phyloP scores from a whole-genome alignment of 1,284 basidiomycete genomes.

The Cerrena zonata region DNA sequence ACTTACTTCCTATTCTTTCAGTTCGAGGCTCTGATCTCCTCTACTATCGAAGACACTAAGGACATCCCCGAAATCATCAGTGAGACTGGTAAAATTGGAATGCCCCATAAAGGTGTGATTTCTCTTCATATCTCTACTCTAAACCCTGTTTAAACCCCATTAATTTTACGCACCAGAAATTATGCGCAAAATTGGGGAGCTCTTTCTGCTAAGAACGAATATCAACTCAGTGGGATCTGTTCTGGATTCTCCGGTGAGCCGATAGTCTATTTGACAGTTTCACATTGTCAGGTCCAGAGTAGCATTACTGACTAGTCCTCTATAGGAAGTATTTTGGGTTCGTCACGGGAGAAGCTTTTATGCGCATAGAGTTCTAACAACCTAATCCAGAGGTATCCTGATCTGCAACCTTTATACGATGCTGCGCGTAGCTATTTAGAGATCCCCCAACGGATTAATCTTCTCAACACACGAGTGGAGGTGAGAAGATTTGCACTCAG shows the following conservation, averaged over 20 bases:
- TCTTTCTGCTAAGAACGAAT: slow-evolving; percentile 90
- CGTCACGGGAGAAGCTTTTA: slow-evolving; percentile 16
- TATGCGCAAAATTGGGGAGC: slow-evolving; percentile 94
- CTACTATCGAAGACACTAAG: slow-evolving; percentile 93
- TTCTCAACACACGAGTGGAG: slow-evolving; percentile 91
- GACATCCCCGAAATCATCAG: slow-evolving; percentile 92
- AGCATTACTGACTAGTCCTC: too few species aligned
- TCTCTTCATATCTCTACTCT: slow-evolving; percentile 4
- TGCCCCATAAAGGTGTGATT: slow-evolving; percentile 65
- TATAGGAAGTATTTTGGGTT: slow-evolving; percentile 89
- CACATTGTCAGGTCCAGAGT: slow-evolving; percentile 4
- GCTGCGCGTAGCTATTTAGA: slow-evolving; percentile 91
- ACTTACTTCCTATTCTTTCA: slow-evolving; percentile 22
- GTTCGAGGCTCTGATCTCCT: slow-evolving; percentile 90
- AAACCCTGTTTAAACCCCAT: too few species aligned
- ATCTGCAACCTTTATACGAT: slow-evolving; percentile 91
- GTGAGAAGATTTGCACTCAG: slow-evolving; percentile 31
- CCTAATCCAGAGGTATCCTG: slow-evolving; percentile 68
- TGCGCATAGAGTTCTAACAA: slow-evolving; percentile 5
- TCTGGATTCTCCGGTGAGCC: slow-evolving; percentile 82
- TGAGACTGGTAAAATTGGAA: slow-evolving; percentile 90
- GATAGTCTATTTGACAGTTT: slow-evolving; percentile 6
- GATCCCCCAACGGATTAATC: slow-evolving; percentile 88
- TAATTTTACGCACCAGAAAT: slow-evolving; percentile 56
- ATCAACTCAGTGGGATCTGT: slow-evolving; percentile 95